Evolutionary conservation across 768 basidiomycete genomes (phyloP).

Genomic region (Leccinum sublutescens): DNA sequence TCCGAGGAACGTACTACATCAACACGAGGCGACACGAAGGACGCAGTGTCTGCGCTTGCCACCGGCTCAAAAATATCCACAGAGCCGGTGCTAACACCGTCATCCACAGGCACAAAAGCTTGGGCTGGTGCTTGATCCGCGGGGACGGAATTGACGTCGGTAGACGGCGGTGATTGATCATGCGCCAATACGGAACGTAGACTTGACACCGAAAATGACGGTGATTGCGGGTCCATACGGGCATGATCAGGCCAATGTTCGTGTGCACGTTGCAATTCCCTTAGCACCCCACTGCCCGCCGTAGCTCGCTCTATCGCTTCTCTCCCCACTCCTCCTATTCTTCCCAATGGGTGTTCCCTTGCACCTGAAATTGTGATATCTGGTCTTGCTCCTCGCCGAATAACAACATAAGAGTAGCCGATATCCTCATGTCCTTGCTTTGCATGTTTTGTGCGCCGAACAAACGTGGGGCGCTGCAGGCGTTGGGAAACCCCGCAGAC

Average conservation of each 20-base stretch:
- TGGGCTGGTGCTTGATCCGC: conserved; percentile 18
- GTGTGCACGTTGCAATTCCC: conserved; percentile 25
- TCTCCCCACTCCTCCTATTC: conserved; percentile 31
- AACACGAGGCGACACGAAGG: conserved; percentile 27
- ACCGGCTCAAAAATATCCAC: conserved; percentile 16
- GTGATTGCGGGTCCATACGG: conserved; percentile 27
- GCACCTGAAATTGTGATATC: conserved; percentile 8
- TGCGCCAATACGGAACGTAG: conserved; percentile 8
- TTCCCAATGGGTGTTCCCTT: conserved; percentile 18
- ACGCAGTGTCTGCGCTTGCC: conserved; percentile 15
- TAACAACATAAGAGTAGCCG: conserved; percentile 86
- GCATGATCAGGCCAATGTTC: conserved; percentile 18
- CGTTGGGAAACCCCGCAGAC: conserved; percentile 87
- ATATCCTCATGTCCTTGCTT: conserved; percentile 82
- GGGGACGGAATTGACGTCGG: conserved; percentile 21
- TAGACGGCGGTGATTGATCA: conserved; percentile 15
- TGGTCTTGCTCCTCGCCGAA: conserved; percentile 78
- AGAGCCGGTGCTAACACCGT: conserved; percentile 18
- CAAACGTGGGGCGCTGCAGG: conserved; percentile 80
- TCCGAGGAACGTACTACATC: conserved; percentile 17
- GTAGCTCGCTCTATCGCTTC: conserved; percentile 30
- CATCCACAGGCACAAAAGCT: conserved; percentile 19
- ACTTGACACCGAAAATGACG: conserved; percentile 17
- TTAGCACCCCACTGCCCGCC: conserved; percentile 15
- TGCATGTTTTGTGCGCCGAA: conserved; percentile 86